phyloP scores from a whole-genome alignment of 768 basidiomycete species.

The Naganishia vaughanmartiniae region DNA sequence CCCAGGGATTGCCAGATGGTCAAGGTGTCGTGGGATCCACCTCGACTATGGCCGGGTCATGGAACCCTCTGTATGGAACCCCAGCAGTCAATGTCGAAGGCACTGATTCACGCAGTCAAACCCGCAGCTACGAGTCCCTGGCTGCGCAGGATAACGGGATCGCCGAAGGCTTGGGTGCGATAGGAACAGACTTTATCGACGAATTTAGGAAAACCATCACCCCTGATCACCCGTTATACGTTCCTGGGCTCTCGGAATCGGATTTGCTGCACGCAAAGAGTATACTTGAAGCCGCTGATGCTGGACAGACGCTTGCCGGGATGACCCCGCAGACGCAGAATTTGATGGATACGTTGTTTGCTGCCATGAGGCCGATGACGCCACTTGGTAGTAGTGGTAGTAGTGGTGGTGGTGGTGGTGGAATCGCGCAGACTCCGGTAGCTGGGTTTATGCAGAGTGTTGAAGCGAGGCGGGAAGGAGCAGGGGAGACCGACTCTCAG shows the following conservation, averaged over 20 bases:
- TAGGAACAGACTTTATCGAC: conserved; percentile 15
- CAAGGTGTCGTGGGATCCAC: background rate
- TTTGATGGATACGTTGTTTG: conserved; percentile 12
- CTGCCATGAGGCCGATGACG: conserved; percentile 3
- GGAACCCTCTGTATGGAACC: background rate
- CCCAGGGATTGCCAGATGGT: background rate
- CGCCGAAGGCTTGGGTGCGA: background rate
- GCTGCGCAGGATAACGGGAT: background rate
- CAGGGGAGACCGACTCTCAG: no score
- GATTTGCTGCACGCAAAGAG: background rate
- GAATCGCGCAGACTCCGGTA: background rate
- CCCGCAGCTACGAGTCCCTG: background rate
- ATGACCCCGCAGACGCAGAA: conserved; percentile 16
- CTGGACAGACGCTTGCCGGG: background rate
- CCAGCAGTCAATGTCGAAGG: no score
- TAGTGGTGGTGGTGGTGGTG: no score
- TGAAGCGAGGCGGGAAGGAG: background rate
- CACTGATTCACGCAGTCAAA: background rate
- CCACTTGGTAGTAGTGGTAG: no score
- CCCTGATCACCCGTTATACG: conserved; percentile 4
- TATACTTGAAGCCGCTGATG: conserved; percentile 2
- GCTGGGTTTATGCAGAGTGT: background rate
- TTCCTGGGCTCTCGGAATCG: background rate
- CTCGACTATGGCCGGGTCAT: background rate
- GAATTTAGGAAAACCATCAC: conserved; percentile 18